These are phyloP conservation scores for Gossypioides kirkii DNA, from an alignment of 345 rosid species.

Conservation along the genomic window DNA sequence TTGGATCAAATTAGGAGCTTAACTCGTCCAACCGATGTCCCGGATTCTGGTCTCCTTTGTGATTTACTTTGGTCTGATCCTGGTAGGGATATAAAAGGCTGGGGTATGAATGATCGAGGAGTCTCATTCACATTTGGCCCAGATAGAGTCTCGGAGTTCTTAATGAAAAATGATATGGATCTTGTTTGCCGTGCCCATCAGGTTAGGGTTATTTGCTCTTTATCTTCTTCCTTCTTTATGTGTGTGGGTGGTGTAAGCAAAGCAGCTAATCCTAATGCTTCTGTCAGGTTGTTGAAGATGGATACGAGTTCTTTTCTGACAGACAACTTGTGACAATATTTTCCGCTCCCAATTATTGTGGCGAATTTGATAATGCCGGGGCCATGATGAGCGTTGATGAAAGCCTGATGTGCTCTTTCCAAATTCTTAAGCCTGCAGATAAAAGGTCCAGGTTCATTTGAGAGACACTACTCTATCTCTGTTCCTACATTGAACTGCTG, in stretches of 20 bases:
- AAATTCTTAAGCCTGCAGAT: constrained; percentile 80
- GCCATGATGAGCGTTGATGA: constrained; percentile 97
- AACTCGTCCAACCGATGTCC: constrained; percentile 77
- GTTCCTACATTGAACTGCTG: background rate
- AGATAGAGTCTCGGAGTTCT: constrained; percentile 63
- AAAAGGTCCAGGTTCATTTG: constrained; percentile 42
- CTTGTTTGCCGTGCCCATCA: constrained; percentile 95
- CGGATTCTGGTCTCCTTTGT: constrained; percentile 84
- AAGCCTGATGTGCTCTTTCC: constrained; percentile 90
- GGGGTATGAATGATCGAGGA: constrained; percentile 95
- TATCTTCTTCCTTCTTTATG: constrained; percentile 1
- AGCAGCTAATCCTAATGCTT: constrained; percentile 9
- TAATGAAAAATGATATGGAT: constrained; percentile 74
- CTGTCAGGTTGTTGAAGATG: constrained; percentile 87
- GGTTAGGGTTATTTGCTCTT: constrained; percentile 31
- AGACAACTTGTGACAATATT: constrained; percentile 84
- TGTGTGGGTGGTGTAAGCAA: background rate
- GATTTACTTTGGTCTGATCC: constrained; percentile 96
- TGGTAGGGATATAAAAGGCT: constrained; percentile 63
- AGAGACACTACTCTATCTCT: constrained; percentile 16
- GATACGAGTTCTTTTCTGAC: constrained; percentile 85
- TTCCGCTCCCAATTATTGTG: constrained; percentile 93
- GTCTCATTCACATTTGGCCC: constrained; percentile 85
- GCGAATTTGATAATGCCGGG: constrained; percentile 92
- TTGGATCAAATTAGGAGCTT: constrained; percentile 73